These are phyloP conservation scores for Claviceps maximensis DNA, from an alignment of 2,329 filamentous ascomycete genomes.

Conservation along the genomic window DNA sequence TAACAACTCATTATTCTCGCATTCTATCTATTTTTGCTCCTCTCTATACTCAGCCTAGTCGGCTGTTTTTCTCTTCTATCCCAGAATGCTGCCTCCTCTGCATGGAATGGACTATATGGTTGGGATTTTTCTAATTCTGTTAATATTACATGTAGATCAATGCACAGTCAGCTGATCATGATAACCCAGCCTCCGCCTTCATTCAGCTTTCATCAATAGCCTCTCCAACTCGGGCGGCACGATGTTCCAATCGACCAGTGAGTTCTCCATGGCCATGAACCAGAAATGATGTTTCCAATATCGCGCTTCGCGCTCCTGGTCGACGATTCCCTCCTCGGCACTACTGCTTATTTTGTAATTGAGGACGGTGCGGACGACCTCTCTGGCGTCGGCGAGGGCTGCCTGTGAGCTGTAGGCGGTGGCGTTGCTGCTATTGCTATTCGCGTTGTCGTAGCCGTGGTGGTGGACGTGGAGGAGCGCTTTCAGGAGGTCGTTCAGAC, in stretches of 20 bases:
- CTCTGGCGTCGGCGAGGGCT: constrained; percentile 16
- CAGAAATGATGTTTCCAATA: constrained; percentile 39
- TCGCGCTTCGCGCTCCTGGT: constrained; percentile 12
- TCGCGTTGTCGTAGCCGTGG: not conserved
- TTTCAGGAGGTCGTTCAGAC: constrained; percentile 29
- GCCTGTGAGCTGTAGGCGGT: too few species aligned
- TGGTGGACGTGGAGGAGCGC: constrained; percentile 13
- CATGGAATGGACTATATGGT: too few species aligned
- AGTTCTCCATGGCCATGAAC: constrained; percentile 29
- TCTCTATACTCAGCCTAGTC: too few species aligned
- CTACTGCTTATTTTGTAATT: constrained; percentile 15
- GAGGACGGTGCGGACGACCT: constrained; percentile 20
- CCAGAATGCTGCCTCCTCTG: too few species aligned
- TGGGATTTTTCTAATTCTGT: too few species aligned
- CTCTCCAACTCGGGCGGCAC: constrained; percentile 11
- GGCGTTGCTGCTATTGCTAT: constrained; percentile 7
- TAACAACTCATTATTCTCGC: too few species aligned
- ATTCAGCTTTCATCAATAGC: constrained; percentile 6
- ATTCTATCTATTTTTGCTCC: too few species aligned
- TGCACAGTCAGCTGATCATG: too few species aligned
- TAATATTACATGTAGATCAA: too few species aligned
- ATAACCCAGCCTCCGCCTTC: too few species aligned
- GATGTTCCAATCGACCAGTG: constrained; percentile 19
- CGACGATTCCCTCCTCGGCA: constrained; percentile 5
- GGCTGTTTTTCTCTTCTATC: too few species aligned